A percentile compares a stretch with the other conserved stretches of the same genome.
phyloP scores from a whole-genome alignment of 2,329 filamentous ascomycete genomes.

The Blastomyces parvus region DNA sequence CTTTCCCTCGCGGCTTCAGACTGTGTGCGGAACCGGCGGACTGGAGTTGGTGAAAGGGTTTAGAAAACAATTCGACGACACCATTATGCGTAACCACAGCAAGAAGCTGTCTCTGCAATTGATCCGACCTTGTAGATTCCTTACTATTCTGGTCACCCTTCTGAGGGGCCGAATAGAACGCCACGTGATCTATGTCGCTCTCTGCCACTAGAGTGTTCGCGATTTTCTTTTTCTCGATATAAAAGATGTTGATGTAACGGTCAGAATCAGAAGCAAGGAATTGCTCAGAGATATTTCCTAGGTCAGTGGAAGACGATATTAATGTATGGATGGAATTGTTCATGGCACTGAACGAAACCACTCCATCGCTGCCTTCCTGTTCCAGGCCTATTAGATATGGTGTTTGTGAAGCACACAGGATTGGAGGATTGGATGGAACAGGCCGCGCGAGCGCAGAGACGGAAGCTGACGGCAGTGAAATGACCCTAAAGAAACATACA shows the following conservation, averaged over 20 bases:
- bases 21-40: constrained; percentile 27
- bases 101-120: constrained; percentile 34
- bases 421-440: constrained; percentile 32
- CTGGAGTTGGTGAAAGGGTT: constrained; percentile 35
- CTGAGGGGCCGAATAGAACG: constrained; percentile 26
- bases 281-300: constrained; percentile 25
- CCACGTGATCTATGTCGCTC: constrained; percentile 35
- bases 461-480: constrained; percentile 35
- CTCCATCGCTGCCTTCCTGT: constrained; percentile 28
- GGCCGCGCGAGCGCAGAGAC: constrained; percentile 35
- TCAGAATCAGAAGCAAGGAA: constrained; percentile 44
- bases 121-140: constrained; percentile 12
- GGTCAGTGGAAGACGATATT: constrained; percentile 32
- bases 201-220: constrained; percentile 42
- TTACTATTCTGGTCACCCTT: constrained; percentile 12
- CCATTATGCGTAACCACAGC: constrained; percentile 41
- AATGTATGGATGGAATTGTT: constrained; percentile 41
- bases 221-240: constrained; percentile 34
- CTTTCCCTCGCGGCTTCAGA: constrained; percentile 38
- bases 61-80: constrained; percentile 42
- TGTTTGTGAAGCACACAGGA: constrained; percentile 44
- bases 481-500: constrained; percentile 26
- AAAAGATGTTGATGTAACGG: constrained; percentile 44
- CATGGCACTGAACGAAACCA: constrained; percentile 40
- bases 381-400: constrained; percentile 39